These are phyloP conservation scores for Theileria annulata DNA, from an alignment of 169 alveolate species.

Conservation along the genomic window DNA sequence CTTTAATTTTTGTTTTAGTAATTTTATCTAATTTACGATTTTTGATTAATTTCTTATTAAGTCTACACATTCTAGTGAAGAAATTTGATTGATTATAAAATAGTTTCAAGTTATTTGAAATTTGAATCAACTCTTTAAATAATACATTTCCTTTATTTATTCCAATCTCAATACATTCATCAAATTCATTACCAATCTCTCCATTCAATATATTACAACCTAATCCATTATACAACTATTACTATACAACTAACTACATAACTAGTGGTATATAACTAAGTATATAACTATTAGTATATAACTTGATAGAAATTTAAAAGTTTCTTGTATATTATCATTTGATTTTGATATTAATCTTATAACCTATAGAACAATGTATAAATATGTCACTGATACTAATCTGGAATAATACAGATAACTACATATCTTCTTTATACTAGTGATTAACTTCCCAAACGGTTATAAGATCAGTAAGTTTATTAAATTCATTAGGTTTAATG, in stretches of 20 bases:
- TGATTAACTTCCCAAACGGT: constrained; percentile 14
- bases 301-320: background rate
- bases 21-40: too few relatives aligned
- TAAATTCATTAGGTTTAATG: background rate
- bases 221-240: background rate
- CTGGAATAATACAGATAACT: background rate
- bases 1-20: background rate
- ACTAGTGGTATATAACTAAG: too few relatives aligned
- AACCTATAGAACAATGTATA: too few relatives aligned
- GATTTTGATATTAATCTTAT: constrained; percentile 4
- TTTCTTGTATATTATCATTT: background rate
- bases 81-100: too few relatives aligned
- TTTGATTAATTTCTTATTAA: too few relatives aligned
- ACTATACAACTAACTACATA: background rate
- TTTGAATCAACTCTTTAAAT: background rate
- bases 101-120: background rate
- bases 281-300: background rate
- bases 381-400: too few relatives aligned
- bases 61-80: too few relatives aligned
- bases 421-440: background rate
- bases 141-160: background rate
- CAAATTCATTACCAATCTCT: constrained; percentile 1
- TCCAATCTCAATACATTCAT: constrained; percentile 7
- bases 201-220: constrained; percentile 4
- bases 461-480: background rate